Evolutionary conservation across 2,329 filamentous ascomycete genomes (phyloP).

Genomic region (Malbranchea zuffiana): DNA sequence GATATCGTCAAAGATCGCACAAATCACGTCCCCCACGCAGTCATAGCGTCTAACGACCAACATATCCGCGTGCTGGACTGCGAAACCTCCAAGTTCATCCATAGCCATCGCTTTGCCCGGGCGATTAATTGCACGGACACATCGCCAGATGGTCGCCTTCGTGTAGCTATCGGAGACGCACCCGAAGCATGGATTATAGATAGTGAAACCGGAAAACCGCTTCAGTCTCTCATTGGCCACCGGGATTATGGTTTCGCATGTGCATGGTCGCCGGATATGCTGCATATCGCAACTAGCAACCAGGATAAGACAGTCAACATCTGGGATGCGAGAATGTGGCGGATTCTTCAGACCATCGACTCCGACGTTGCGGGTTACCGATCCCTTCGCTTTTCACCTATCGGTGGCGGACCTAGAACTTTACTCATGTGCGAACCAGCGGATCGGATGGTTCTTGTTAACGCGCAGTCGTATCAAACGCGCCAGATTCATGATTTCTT

Average conservation of each 20-base stretch:
- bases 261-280: constrained; percentile 38
- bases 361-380: constrained; percentile 37
- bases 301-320: constrained; percentile 38
- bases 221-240: constrained; percentile 32
- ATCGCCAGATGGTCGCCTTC: constrained; percentile 33
- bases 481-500: constrained; percentile 38
- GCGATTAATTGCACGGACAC: constrained; percentile 38
- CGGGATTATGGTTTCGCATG: constrained; percentile 38
- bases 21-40: constrained; percentile 39
- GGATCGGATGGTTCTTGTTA: constrained; percentile 35
- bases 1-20: constrained; percentile 42
- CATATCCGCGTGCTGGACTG: constrained; percentile 46
- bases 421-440: constrained; percentile 35
- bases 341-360: constrained; percentile 30
- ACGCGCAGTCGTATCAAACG: constrained; percentile 33
- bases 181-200: constrained; percentile 34
- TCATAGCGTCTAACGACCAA: constrained; percentile 49
- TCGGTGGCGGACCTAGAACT: constrained; percentile 34
- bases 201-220: constrained; percentile 31
- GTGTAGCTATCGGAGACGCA: constrained; percentile 37
- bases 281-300: constrained; percentile 38
- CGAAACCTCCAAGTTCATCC: constrained; percentile 33
- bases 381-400: constrained; percentile 34
- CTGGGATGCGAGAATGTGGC: constrained; percentile 37
- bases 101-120: constrained; percentile 28